Evolutionary conservation across 148 eudicot species (phyloP).

Genomic region (Simmondsia chinensis): DNA sequence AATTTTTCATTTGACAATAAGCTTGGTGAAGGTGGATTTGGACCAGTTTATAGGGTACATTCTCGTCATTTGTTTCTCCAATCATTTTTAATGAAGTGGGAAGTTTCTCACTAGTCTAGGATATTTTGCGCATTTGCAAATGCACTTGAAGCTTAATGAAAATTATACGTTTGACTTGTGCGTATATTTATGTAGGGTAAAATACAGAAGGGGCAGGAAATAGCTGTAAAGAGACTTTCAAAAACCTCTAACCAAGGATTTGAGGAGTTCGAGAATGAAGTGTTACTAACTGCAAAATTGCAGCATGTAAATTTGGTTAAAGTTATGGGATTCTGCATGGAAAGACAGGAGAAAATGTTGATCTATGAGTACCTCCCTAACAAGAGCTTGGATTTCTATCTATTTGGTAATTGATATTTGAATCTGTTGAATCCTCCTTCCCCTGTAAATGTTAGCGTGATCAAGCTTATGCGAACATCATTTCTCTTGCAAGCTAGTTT

Average conservation of each 20-base stretch:
- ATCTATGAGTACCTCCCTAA: constrained; percentile 38
- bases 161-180: not conserved
- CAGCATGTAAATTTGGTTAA: constrained; percentile 38
- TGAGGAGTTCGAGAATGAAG: constrained; percentile 37
- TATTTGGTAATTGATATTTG: too few species aligned
- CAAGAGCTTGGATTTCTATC: constrained; percentile 33
- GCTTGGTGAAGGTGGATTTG: constrained; percentile 44
- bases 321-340: constrained; percentile 30
- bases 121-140: too few species aligned
- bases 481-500: too few species aligned
- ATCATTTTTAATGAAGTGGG: too few species aligned
- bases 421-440: too few species aligned
- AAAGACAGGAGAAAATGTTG: constrained; percentile 32
- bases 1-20: constrained; percentile 19
- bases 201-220: constrained; percentile 23
- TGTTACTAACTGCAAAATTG: constrained; percentile 29
- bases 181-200: constrained; percentile 21
- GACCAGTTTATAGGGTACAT: constrained; percentile 43
- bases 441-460: too few species aligned
- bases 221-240: constrained; percentile 38
- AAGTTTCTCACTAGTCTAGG: too few species aligned
- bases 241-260: constrained; percentile 27
- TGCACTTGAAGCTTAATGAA: too few species aligned
- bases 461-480: too few species aligned
- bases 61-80: not conserved